Evolutionary conservation across 305 asterid genomes (phyloP).

Genomic region (Petunia hybrid): DNA sequence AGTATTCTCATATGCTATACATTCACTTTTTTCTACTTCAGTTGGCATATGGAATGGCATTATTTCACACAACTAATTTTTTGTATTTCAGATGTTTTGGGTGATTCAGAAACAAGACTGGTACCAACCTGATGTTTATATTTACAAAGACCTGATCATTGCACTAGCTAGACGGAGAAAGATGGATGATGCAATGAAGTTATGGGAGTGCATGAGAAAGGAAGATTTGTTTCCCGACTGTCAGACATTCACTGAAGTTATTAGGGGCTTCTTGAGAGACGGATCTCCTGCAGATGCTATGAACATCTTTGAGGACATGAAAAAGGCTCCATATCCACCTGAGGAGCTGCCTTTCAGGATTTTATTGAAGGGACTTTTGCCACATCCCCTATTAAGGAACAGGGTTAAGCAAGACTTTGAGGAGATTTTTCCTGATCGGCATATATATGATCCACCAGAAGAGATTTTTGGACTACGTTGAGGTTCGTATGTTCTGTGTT

Average conservation of each 20-base stretch:
- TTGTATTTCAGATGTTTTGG: slow-evolving; percentile 62
- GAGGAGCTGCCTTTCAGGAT: slow-evolving; percentile 89
- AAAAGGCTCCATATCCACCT: slow-evolving; percentile 86
- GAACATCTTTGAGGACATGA: slow-evolving; percentile 95
- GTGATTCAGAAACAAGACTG: slow-evolving; percentile 82
- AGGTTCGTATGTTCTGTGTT: slow-evolving; percentile 46
- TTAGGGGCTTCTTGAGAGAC: slow-evolving; percentile 84
- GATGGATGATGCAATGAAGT: slow-evolving; percentile 84
- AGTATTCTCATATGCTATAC: not conserved
- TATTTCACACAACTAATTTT: not conserved
- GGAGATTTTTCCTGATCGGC: slow-evolving; percentile 88
- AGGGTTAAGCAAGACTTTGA: slow-evolving; percentile 92
- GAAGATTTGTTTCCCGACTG: slow-evolving; percentile 80
- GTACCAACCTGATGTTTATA: slow-evolving; percentile 80
- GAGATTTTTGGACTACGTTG: slow-evolving; percentile 88
- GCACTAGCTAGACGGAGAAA: slow-evolving; percentile 72
- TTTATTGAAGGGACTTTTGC: slow-evolving; percentile 91
- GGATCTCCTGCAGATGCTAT: slow-evolving; percentile 98
- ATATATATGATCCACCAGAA: slow-evolving; percentile 86
- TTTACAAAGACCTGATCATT: slow-evolving; percentile 86
- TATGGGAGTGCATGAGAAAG: slow-evolving; percentile 85
- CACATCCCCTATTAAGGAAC: slow-evolving; percentile 93
- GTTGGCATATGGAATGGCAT: not conserved
- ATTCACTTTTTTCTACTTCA: not conserved
- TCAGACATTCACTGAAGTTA: slow-evolving; percentile 91